Conservation (phyloP, 371 early-diverging fungal species). For the Rhizomucor pusillus region DNA sequence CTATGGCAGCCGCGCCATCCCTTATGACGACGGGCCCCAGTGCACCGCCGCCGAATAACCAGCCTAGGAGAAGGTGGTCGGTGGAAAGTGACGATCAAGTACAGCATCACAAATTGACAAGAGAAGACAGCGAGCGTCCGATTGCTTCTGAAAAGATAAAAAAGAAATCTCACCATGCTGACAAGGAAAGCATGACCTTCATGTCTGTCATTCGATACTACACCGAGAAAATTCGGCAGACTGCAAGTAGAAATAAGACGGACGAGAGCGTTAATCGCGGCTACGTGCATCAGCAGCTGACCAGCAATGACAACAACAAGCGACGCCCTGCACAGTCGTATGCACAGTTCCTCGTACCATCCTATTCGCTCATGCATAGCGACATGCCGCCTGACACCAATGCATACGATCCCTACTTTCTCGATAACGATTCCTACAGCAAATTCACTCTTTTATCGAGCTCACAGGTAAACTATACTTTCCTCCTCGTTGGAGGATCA, state of each 20-base stretch:
- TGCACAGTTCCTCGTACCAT: conserved; percentile 41
- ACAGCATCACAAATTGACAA: conserved; percentile 42
- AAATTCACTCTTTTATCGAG: conserved; percentile 26
- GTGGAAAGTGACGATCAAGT: conserved; percentile 18
- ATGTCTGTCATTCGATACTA: conserved; percentile 50
- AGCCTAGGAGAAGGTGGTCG: conserved; percentile 31
- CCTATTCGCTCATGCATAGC: conserved; percentile 38
- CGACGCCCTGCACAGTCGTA: conserved; percentile 41
- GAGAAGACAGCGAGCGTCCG: conserved; percentile 49
- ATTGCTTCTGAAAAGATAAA: conserved; percentile 56
- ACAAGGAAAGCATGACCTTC: conserved; percentile 38
- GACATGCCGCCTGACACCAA: conserved; percentile 1
- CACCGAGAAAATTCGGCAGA: conserved; percentile 44
- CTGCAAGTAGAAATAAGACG: conserved; percentile 26
- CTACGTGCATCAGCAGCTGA: conserved; percentile 47
- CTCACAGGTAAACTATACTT: conserved; percentile 22
- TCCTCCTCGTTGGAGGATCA: not conserved
- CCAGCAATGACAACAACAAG: conserved; percentile 29
- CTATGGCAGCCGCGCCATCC: conserved; percentile 36
- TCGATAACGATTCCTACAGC: conserved; percentile 58
- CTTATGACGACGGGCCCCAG: conserved; percentile 27
- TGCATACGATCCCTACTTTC: conserved; percentile 56
- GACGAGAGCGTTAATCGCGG: conserved; percentile 28
- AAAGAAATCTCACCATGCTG: conserved; percentile 35
- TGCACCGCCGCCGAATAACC: conserved; percentile 9